Percentiles rank a stretch among this genome's conserved stretches.
These are phyloP conservation scores for Takakia lepidozioides DNA, from an alignment of 225 moss, liverwort and hornwort species.

Conservation along the genomic window DNA sequence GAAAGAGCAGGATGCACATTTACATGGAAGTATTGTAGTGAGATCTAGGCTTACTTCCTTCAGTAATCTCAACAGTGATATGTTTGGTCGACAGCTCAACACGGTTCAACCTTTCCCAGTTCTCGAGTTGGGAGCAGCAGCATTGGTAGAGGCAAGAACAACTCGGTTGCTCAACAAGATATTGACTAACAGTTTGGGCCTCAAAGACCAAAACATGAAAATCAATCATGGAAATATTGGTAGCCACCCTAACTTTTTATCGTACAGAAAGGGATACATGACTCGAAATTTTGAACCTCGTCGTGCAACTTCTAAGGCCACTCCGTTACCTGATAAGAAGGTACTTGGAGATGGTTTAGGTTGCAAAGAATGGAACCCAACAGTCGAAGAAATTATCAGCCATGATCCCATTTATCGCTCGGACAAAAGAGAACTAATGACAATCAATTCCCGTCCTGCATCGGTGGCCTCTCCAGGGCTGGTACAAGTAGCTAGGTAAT, in stretches of 20 bases:
- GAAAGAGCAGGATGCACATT: too few relatives aligned
- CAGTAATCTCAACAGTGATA: too few relatives aligned
- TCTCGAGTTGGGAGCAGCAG: background rate
- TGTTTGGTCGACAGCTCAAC: too few relatives aligned
- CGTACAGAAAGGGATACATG: constrained; percentile 28
- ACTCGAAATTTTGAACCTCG: constrained; percentile 15
- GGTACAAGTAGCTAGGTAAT: constrained; percentile 32
- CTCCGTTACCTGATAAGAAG: too few relatives aligned
- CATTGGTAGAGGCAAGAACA: constrained; percentile 30
- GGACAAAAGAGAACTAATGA: constrained; percentile 34
- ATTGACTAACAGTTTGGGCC: constrained; percentile 11
- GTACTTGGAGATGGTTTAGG: too few relatives aligned
- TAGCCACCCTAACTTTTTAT: constrained; percentile 7
- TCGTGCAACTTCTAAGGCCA: too few relatives aligned
- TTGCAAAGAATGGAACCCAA: constrained; percentile 22
- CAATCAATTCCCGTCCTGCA: constrained; percentile 31
- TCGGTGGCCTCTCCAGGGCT: constrained; percentile 32
- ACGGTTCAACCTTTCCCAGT: too few relatives aligned
- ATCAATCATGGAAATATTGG: constrained; percentile 4
- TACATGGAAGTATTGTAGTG: too few relatives aligned
- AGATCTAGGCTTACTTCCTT: too few relatives aligned
- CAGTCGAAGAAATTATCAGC: constrained; percentile 15
- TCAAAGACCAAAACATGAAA: constrained; percentile 10
- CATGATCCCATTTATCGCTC: constrained; percentile 19
- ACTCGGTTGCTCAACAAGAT: constrained; percentile 24